These are phyloP conservation scores for Capronia epimyces DNA, from an alignment of 2,329 filamentous ascomycete genomes.

Conservation along the genomic window DNA sequence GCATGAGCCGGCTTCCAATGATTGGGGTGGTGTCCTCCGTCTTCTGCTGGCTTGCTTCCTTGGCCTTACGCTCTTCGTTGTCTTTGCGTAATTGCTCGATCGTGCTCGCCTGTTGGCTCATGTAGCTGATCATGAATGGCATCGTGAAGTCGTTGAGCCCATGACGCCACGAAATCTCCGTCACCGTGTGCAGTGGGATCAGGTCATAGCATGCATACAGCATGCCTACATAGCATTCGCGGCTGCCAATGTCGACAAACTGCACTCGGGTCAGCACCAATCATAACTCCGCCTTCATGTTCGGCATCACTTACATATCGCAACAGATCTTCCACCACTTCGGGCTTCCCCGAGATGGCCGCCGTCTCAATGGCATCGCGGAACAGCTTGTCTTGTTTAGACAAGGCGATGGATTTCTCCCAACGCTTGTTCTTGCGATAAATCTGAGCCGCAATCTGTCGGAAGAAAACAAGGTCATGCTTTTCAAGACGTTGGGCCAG, in stretches of 20 bases:
- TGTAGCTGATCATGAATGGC: conserved; percentile 99
- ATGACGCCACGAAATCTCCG: conserved; percentile 96
- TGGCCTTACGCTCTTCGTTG: conserved; percentile 83
- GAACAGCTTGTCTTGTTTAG: conserved; percentile 98
- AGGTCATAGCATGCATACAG: conserved; percentile 97
- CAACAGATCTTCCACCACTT: conserved; percentile 91
- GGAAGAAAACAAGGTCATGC: conserved; percentile 98
- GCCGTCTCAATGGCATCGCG: conserved; percentile 99
- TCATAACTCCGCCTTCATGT: neutral
- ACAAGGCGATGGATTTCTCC: conserved; percentile 97
- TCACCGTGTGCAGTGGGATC: conserved; percentile 82
- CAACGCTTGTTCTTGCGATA: conserved; percentile 99
- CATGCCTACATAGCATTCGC: conserved; percentile 99
- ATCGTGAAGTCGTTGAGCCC: conserved; percentile 95
- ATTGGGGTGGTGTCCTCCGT: conserved; percentile 93
- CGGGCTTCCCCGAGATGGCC: conserved; percentile 80
- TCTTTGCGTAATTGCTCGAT: conserved; percentile 84
- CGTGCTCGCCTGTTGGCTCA: conserved; percentile 82
- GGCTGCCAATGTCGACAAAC: conserved; percentile 99
- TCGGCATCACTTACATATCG: conserved; percentile 80
- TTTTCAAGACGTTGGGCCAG: conserved; percentile 89
- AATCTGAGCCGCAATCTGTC: conserved; percentile 95
- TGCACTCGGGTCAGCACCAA: conserved; percentile 43
- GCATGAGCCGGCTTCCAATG: conserved; percentile 84
- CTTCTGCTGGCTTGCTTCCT: conserved; percentile 69